phyloP scores from a whole-genome alignment of 495 filamentous ascomycete species.

The Trichoderma reesei region DNA sequence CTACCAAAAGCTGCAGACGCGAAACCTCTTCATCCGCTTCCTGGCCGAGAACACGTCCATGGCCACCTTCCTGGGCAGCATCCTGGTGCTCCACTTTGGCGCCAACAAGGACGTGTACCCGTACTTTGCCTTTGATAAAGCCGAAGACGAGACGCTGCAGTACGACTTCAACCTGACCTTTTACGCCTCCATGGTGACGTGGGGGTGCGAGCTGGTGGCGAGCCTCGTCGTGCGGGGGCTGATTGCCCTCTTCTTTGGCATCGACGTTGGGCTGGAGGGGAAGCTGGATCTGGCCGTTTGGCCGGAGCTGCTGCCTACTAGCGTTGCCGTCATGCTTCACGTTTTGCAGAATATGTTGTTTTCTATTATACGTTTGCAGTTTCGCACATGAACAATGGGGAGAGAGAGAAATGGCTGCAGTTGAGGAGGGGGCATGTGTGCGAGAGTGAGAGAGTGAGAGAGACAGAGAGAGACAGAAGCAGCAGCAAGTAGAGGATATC shows the following conservation, averaged over 20 bases:
- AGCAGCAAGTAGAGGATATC: too few relatives aligned
- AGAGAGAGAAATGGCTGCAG: too few relatives aligned
- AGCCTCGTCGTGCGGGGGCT: slow-evolving; percentile 47
- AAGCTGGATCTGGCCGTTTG: slow-evolving; percentile 48
- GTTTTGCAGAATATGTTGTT: slow-evolving; percentile 61
- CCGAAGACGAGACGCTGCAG: slow-evolving; percentile 26
- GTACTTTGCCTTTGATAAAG: slow-evolving; percentile 46
- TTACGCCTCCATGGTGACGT: slow-evolving; percentile 48
- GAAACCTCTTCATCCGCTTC: slow-evolving; percentile 53
- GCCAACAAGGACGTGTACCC: slow-evolving; percentile 51
- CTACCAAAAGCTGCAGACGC: slow-evolving; percentile 50
- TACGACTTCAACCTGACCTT: slow-evolving; percentile 51
- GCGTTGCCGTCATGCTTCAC: slow-evolving; percentile 50
- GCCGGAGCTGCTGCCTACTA: slow-evolving; percentile 53
- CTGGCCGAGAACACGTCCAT: slow-evolving; percentile 55
- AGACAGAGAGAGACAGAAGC: too few relatives aligned
- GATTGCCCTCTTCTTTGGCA: slow-evolving; percentile 41
- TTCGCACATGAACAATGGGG: slow-evolving; percentile 30
- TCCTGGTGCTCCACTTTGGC: slow-evolving; percentile 52
- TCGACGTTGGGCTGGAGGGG: slow-evolving; percentile 50
- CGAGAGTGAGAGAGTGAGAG: neutral
- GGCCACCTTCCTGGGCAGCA: slow-evolving; percentile 51
- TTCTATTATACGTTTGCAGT: slow-evolving; percentile 50
- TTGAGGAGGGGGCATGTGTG: neutral
- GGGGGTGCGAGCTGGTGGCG: slow-evolving; percentile 50